Evolutionary conservation across 305 asterid species (phyloP), one percentile per base, ranked within the genome.

Genomic region (Fraxinus xanthoxyloides): DNA sequence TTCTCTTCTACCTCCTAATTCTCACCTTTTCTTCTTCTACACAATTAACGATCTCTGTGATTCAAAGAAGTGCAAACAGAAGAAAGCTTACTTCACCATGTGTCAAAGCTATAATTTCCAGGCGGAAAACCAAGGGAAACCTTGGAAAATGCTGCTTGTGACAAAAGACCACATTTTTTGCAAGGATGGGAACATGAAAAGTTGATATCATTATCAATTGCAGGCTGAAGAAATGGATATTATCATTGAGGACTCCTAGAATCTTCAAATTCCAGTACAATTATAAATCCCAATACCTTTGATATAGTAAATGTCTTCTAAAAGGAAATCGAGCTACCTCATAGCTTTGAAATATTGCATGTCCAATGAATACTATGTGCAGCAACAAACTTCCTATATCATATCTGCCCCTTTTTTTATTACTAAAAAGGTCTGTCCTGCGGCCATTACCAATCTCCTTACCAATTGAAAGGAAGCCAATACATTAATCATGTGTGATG

Each of bases 71-170:
- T 63, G 72, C 72, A 23, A 63, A 63, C 67, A 63, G 72, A 63
- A 63, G 72, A 63, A 24, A 63, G 72, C 34, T 63, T 26, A 63
- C 81, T 79, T 79, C 30, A 19, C 43, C 84, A 76, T 79, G 40
- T 31, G 46, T 19, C 40, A 75, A 72, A 24, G 51, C 15, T 31
- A 56, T 76, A 59, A 43, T 78, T 69, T 74, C 59, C 34, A 19
- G 24, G 48, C 43, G 15, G 34, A 65, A 65, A 65, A 51, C 34
- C 35, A 65, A 65, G 34, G 35, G 73, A 65, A 65, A 26, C 35
- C 73, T 10, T 65, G 3, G 3, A 65, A 23, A 13, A 23, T 26
- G 35, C 35, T 65, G n/a, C 73, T 23, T 65, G 73, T 26, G 30
- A 65, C 35, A 65, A 65, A 65, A 9, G n/a, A 19, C 35, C 0